A percentile compares a stretch with the other conserved stretches of the same genome.
phyloP scores from a whole-genome alignment of 352 stramenopile species.

The Pythium aquatile region DNA sequence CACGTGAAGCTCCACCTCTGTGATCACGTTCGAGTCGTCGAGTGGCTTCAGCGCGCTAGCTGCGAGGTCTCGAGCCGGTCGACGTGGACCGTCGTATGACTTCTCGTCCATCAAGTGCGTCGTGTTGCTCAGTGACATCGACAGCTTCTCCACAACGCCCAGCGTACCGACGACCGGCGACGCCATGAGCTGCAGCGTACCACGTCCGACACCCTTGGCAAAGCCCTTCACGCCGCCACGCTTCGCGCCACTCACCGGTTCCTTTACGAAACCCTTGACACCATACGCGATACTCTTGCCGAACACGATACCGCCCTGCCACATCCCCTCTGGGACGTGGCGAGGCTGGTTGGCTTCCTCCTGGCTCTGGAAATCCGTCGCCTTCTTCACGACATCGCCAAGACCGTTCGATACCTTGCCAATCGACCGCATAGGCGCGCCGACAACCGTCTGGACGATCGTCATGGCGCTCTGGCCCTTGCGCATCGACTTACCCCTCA shows the following conservation, averaged over 20 bases:
- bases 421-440: conserved; percentile 68
- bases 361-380: conserved; percentile 77
- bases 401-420: conserved; percentile 85
- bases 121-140: conserved; percentile 82
- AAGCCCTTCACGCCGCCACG: conserved; percentile 75
- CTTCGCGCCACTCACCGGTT: conserved; percentile 77
- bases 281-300: conserved; percentile 77
- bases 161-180: conserved; percentile 83
- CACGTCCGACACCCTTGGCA: conserved; percentile 74
- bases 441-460: conserved; percentile 78
- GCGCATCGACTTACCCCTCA: conserved; percentile 68
- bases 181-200: conserved; percentile 73
- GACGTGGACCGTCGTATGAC: conserved; percentile 67
- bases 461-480: conserved; percentile 84
- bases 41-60: conserved; percentile 64
- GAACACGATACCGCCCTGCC: conserved; percentile 75
- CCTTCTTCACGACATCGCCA: conserved; percentile 85
- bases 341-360: conserved; percentile 64
- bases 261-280: conserved; percentile 76
- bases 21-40: conserved; percentile 84
- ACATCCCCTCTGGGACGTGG: conserved; percentile 71
- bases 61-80: conserved; percentile 65
- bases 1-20: conserved; percentile 78
- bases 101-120: conserved; percentile 86
- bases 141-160: conserved; percentile 81